Evolutionary conservation across 106 monocot species (phyloP), one percentile per base, ranked within the genome.

Genomic region (Dendrobium chrysotoxum): DNA sequence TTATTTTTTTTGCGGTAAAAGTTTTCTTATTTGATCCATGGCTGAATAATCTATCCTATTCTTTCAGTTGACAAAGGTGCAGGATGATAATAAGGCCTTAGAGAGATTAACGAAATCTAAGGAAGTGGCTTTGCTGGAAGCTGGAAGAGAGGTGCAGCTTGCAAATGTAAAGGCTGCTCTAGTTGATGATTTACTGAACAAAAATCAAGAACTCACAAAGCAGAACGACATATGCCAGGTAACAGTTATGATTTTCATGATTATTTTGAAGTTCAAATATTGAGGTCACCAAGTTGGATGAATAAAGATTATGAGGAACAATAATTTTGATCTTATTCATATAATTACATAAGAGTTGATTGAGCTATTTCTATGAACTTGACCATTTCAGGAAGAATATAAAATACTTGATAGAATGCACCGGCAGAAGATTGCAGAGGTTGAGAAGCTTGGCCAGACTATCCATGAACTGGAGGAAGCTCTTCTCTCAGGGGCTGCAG

Each of bases 171-270:
- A 90, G 85, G 94, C 88, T 81, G 91, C 92, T 54, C 45, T 92
- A 15, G 94, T 94, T 58, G 92, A 94, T 79, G 94, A 94, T 76
- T 78, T 95, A 46, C 91, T 87, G 54, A 95, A 95, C 80, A 95
- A 86, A 75, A 92, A 92, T 67, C 95, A 95, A 61, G 90, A 95
- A 71, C 84, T 95, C 42, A 87, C 83, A 42, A 95, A 92, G 81
- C 92, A 92, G 58, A 95, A 85, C 85, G 95, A 95, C 8, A 95
- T 95, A 77, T 88, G 88, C 75, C 93, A 93, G 88, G 93, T 93
- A 81, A 66, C n/a, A 54, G 50, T 28, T 17, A 16, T 31, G 64
- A 65, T 65, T 65, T 65, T 26, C 26, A 1, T 26, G 5, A 65
- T 25, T 4, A 65, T 65, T 65, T 10, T 25, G 25, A 65, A 65